phyloP scores from a whole-genome alignment of 257 asterid genomes.

The Mentha longifolia region DNA sequence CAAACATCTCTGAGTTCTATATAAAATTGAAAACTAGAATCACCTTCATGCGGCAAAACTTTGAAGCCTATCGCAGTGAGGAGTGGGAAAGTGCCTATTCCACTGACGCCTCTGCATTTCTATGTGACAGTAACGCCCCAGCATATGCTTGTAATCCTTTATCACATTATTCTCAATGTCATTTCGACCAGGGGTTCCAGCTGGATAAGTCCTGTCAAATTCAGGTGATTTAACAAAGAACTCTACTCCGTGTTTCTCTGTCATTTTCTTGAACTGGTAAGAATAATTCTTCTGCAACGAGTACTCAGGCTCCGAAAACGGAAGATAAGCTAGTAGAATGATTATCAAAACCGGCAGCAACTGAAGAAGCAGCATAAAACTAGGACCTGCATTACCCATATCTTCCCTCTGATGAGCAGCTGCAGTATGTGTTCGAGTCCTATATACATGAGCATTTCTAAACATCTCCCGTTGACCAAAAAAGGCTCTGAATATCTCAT shows the following conservation, averaged over 20 bases:
- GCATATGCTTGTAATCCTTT: conserved; percentile 80
- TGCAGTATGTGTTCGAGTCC: conserved; percentile 58
- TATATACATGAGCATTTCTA: conserved; percentile 69
- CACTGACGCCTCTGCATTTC: conserved; percentile 98
- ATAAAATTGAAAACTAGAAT: conserved; percentile 28
- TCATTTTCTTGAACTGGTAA: conserved; percentile 73
- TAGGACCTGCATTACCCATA: conserved; percentile 64
- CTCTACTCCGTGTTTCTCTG: conserved; percentile 74
- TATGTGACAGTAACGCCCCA: conserved; percentile 88
- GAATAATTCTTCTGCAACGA: conserved; percentile 85
- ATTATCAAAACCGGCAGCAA: conserved; percentile 79
- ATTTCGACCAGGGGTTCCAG: conserved; percentile 60
- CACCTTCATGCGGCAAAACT: conserved; percentile 72
- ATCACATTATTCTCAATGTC: conserved; percentile 71
- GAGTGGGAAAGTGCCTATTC: conserved; percentile 84
- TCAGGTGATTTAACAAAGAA: conserved; percentile 75
- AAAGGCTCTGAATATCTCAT: conserved; percentile 90
- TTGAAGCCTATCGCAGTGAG: conserved; percentile 75
- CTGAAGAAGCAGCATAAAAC: conserved; percentile 76
- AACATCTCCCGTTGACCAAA: conserved; percentile 75
- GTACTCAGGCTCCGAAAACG: conserved; percentile 93
- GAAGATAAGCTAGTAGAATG: conserved; percentile 90
- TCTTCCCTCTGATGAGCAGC: conserved; percentile 72
- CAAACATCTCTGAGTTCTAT: conserved; percentile 7
- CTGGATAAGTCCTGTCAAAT: conserved; percentile 70